Base-by-base conservation (phyloP, 495 filamentous ascomycete genomes). In the Ascobolus immersus region DNA sequence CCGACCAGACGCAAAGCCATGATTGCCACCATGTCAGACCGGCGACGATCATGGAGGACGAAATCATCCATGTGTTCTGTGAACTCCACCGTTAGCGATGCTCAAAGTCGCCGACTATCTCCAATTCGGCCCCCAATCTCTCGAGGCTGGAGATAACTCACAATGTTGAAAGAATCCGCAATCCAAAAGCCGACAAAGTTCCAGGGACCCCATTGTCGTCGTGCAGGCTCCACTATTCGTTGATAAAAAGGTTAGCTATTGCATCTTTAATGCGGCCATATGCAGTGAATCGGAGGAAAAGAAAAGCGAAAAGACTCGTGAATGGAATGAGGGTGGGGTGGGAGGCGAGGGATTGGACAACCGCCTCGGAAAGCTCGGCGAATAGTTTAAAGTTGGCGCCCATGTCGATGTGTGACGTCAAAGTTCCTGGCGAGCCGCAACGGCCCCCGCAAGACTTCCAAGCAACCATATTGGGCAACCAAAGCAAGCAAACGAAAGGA, bases 51-150 rank as follows among this genome's bases (percentile, higher is more conserved):
- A 72, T 73, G 4, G 77, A 73, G 9, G 77, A 82, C 0, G 73
- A 69, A 39, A 92, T 91, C 82, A 92, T 92, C 82, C 82, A 93
- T 11, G 82, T 93, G 52, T 93, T 93, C 58, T 66, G 32, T 17
- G 22, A 14, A 21, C 30, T 13, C 19, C 29, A 22, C 15, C 22
- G 6, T 39, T 17, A 14, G 21, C 5, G 4, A 20, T 24, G 17
- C 14, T 11, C 14, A 11, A 27, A 6, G 2, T n/a, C 25, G 11
- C 14, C 5, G 11, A 27, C 25, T 14, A 27, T n/a, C 25, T 15
- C 12, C n/a, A 31, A 12, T 21, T 14, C 17, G 15, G 14, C 4
- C 14, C n/a, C 18, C 7, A 33, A 9, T 25, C n/a, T 25, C 7
- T n/a, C 22, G 7, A 7, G 17, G 14, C 4, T 35, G 7, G 17